phyloP scores from a whole-genome alignment of 306 rosid genomes.

The Prunus fruticosa region DNA sequence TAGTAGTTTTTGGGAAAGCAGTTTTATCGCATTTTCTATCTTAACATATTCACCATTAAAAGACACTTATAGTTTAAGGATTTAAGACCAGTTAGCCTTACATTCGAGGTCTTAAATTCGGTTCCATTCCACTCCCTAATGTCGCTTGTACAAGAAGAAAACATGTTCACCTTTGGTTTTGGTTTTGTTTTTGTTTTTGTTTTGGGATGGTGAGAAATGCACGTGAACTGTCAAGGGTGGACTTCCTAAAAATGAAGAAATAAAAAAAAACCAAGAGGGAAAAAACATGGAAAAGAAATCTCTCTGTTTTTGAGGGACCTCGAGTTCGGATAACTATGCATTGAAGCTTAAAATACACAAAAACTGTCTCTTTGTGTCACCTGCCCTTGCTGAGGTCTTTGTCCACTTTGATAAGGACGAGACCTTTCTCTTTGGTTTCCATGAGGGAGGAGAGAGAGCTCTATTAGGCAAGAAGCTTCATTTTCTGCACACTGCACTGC shows the following conservation, averaged over 20 bases:
- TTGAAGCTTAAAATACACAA: slow-evolving; percentile 32
- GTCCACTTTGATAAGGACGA: slow-evolving; percentile 46
- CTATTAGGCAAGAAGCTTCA: slow-evolving; percentile 34
- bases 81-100: too few species aligned
- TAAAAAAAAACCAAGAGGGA: neutral
- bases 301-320: slow-evolving; percentile 41
- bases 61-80: too few species aligned
- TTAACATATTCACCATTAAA: neutral
- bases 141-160: too few species aligned
- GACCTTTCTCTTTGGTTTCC: slow-evolving; percentile 14
- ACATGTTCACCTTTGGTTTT: slow-evolving; percentile 17
- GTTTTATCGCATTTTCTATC: neutral
- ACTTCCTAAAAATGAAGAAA: neutral
- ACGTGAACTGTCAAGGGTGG: slow-evolving; percentile 40
- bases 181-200: neutral
- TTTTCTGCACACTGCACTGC: slow-evolving; percentile 6
- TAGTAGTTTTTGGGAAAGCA: slow-evolving; percentile 20
- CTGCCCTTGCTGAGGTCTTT: slow-evolving; percentile 12
- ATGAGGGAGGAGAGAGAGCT: neutral
- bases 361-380: neutral
- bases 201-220: slow-evolving; percentile 32
- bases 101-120: too few species aligned
- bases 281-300: neutral
- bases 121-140: too few species aligned
- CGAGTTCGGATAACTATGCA: slow-evolving; percentile 31